Base-by-base conservation (phyloP, 352 stramenopile species). In the Globisporangium paddicum region DNA sequence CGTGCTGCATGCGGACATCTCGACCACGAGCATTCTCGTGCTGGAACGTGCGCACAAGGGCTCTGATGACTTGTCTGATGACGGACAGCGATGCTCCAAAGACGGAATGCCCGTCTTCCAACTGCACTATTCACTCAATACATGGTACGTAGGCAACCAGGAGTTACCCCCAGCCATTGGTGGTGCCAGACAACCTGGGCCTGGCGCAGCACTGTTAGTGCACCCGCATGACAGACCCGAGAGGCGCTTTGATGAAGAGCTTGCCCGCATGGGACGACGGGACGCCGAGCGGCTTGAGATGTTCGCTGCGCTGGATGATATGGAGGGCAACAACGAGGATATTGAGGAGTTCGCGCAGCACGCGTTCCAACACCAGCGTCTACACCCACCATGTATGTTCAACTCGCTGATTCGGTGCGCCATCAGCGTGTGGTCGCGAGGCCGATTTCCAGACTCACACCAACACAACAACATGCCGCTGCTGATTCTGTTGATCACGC, bases 1-100 rank as follows among this genome's bases (percentile, higher is more conserved):
- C 2, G 63, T 71, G 18, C 62, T 73, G 18, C 81, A 89, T 60
- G 58, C 53, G 14, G 75, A 84, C 23, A 77, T 93, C 50, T 85
- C 73, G 5, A 46, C 69, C 6, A 63, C 69, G 21, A 89, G 69
- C 41, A 86, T 93, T 44, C 58, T 87, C 35, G 81, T 89, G 4
- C 55, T 69, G 16, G 48, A 66, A 10, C 41, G 37, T 14, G 56
- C 18, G 5, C 34, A n/a, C 7, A 50, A 48, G 10, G 16, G 51
- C 11, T 11, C 38, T 14, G 18, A 11, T 13, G 41, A 32, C 13
- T 53, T 26, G 14, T 8, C 10, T 38, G 47, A 54, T 7, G 47
- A 21, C 28, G 19, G 11, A 23, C 25, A 52, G 45, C 18, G 30
- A 18, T 5, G 10, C 19, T 4, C 1, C 18, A 51, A 8, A 21